These are phyloP conservation scores for Cercospora zeae-maydis DNA, from an alignment of 2,329 filamentous ascomycete species.

Conservation along the genomic window DNA sequence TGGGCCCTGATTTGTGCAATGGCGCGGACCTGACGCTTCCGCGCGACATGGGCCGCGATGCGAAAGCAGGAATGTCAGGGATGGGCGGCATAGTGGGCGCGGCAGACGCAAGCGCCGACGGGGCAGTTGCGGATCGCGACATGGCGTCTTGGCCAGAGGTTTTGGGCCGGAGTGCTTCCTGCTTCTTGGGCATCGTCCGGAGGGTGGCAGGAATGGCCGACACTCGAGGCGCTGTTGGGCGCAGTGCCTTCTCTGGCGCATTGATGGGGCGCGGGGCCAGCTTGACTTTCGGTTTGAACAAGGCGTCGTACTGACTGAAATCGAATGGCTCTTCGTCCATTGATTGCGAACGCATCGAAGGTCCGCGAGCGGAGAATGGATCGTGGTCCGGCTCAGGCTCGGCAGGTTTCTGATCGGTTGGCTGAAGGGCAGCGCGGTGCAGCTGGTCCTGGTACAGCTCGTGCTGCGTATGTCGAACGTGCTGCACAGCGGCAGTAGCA, in stretches of 20 bases:
- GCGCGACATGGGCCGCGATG: slow-evolving; percentile 35
- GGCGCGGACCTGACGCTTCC: slow-evolving; percentile 45
- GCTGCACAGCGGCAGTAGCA: not conserved
- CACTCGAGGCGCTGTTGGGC: slow-evolving; percentile 52
- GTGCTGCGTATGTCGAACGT: not conserved
- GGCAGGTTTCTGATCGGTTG: not conserved
- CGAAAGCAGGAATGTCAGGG: slow-evolving; percentile 34
- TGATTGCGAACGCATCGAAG: slow-evolving; percentile 12
- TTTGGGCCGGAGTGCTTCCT: slow-evolving; percentile 36
- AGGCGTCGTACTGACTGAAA: slow-evolving; percentile 44
- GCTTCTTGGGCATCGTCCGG: slow-evolving; percentile 29
- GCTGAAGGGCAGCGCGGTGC: not conserved
- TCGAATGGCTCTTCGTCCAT: slow-evolving; percentile 45
- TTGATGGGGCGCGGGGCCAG: slow-evolving; percentile 76
- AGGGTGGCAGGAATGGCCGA: slow-evolving; percentile 31
- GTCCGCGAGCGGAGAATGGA: not conserved
- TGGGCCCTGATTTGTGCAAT: slow-evolving; percentile 41
- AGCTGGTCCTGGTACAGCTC: not conserved
- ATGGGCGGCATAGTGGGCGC: slow-evolving; percentile 35
- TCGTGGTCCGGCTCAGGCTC: slow-evolving; percentile 4
- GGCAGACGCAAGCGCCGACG: slow-evolving; percentile 9
- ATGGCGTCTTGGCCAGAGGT: slow-evolving; percentile 30
- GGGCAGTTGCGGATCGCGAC: slow-evolving; percentile 13
- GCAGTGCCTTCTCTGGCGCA: slow-evolving; percentile 47
- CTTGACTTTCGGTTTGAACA: slow-evolving; percentile 74